Evolutionary conservation across 768 basidiomycete genomes (phyloP), one percentile per base, ranked within the genome.

Genomic region (Lyophyllum decastes): DNA sequence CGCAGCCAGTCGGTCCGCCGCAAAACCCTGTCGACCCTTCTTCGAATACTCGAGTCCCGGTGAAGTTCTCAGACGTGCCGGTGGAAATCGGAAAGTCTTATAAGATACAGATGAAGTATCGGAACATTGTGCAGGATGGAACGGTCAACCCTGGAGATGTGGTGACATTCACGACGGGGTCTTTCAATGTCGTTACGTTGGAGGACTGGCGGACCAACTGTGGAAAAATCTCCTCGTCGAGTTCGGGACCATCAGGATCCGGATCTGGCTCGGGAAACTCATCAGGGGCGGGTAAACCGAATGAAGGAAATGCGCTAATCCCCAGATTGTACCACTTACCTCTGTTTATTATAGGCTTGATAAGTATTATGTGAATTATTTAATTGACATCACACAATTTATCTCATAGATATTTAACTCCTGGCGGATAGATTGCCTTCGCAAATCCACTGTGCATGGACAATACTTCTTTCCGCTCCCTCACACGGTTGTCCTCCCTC

Each of bases 51-150:
- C 22, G 40, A 27, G 35, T 46, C 17, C 9, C 49, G 33, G 14
- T 45, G 17, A 50, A 50, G 49, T 34, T 33, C 21, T 30, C 38
- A 7, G 48, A 49, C 17, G 49, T 52, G 19, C 49, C 56, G 33
- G 4, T 57, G 41, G 35, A 41, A n/a, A 9, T 50, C 14, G 27
- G 49, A 24, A 49, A 49, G 17, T 45, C 56, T 10, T 57, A 57
- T 34, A 57, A 57, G 24, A 21, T 45, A 21, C 48, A 33, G 26
- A 24, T 57, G 40, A 51, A 52, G 30, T 57, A 57, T 44, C 49
- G 41, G 27, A 57, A 57, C 21, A 19, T 10, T 11, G 26, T 51
- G 1, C 50, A 45, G 22, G 56, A 57, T 38, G 56, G 56, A 25
- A 22, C 44, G 9, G 49, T 57, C 21, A 22, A 41, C 6, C 49